Conservation (phyloP, 2,329 filamentous ascomycete species). For the Didymellaceae sp. region DNA sequence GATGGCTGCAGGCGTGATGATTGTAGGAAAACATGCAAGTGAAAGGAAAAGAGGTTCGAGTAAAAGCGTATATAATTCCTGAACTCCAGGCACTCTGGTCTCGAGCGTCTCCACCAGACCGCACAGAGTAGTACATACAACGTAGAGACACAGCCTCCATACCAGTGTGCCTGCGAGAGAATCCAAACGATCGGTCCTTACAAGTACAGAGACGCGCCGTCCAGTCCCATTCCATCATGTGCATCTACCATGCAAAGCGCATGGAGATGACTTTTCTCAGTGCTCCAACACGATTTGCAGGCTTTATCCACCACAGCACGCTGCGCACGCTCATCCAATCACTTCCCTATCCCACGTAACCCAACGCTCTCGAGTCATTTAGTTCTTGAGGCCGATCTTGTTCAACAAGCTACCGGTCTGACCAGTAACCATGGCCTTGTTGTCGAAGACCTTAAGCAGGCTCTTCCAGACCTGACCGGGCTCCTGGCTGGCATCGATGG, state of each 20-base stretch:
- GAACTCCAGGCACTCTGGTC: slow-evolving; percentile 12
- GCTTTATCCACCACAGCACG: neutral
- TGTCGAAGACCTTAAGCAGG: slow-evolving; percentile 82
- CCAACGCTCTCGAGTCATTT: slow-evolving; percentile 23
- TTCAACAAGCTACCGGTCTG: slow-evolving; percentile 55
- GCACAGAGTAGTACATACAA: slow-evolving; percentile 20
- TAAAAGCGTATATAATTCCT: slow-evolving; percentile 15
- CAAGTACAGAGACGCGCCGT: slow-evolving; percentile 34
- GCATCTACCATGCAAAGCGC: slow-evolving; percentile 25
- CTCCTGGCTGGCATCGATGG: slow-evolving; percentile 94
- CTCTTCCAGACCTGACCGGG: slow-evolving; percentile 95
- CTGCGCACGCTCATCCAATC: neutral
- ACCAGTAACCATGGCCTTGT: slow-evolving; percentile 52
- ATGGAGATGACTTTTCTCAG: slow-evolving; percentile 20
- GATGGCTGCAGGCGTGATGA: neutral
- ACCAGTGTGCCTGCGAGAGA: slow-evolving; percentile 14
- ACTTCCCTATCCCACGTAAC: too few relatives aligned
- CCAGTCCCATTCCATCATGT: slow-evolving; percentile 13
- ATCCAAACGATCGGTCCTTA: slow-evolving; percentile 28
- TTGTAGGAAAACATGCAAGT: neutral
- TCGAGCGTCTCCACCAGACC: slow-evolving; percentile 6
- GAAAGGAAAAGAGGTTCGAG: neutral
- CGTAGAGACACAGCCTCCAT: slow-evolving; percentile 17
- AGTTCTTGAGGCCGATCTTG: slow-evolving; percentile 63
- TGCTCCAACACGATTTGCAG: neutral